These are phyloP conservation scores for Ophiostoma himal-ulmi DNA, from an alignment of 2,329 filamentous ascomycete genomes.

Conservation along the genomic window DNA sequence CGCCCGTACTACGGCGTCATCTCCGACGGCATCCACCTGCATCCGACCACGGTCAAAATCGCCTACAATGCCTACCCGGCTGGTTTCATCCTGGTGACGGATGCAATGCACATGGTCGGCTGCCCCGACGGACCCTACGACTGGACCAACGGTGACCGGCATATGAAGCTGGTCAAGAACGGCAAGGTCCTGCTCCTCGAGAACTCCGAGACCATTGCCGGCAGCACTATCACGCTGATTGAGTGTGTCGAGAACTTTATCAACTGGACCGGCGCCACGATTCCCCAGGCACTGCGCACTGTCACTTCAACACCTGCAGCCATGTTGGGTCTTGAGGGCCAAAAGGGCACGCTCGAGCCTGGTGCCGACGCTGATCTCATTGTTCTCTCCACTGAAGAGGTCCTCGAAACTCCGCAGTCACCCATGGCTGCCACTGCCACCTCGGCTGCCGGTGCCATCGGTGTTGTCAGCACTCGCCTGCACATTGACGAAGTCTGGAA, in stretches of 20 bases:
- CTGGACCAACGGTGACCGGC: constrained; percentile 69
- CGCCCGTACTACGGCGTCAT: constrained; percentile 86
- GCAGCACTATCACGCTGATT: constrained; percentile 66
- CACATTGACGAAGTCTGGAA: constrained; percentile 75
- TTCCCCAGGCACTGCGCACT: constrained; percentile 63
- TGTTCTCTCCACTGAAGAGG: constrained; percentile 53
- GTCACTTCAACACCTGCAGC: constrained; percentile 72
- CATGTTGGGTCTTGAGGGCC: constrained; percentile 62
- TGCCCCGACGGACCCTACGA: constrained; percentile 77
- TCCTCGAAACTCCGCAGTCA: constrained; percentile 17
- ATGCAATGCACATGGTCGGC: constrained; percentile 84
- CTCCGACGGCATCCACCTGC: constrained; percentile 82
- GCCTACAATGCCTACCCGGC: constrained; percentile 80
- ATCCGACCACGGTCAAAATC: constrained; percentile 82
- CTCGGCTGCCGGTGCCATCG: constrained; percentile 5
- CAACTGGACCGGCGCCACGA: constrained; percentile 62
- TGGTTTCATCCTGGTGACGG: constrained; percentile 83
- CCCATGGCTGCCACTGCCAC: constrained; percentile 19
- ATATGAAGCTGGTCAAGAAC: constrained; percentile 59
- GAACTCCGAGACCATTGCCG: constrained; percentile 72
- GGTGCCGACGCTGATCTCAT: constrained; percentile 65
- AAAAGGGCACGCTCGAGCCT: constrained; percentile 61
- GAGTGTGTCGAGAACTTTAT: constrained; percentile 80
- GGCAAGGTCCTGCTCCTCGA: constrained; percentile 69
- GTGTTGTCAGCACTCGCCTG: constrained; percentile 38